These are phyloP conservation scores for Diddensiella santjacobensis DNA, from an alignment of 805 yeast species.

Conservation along the genomic window DNA sequence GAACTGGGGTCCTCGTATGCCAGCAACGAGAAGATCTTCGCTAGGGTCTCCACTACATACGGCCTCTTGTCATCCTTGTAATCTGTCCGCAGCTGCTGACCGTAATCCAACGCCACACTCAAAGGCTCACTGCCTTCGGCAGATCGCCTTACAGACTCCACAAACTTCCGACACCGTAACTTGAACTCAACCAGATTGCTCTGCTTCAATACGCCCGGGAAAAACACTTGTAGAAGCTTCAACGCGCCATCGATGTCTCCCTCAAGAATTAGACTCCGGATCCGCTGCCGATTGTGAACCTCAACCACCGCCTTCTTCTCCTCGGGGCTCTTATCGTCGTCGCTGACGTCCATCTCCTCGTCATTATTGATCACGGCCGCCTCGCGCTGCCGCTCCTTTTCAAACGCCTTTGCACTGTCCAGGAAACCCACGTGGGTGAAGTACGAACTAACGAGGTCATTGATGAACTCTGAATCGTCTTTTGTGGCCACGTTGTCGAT, in stretches of 20 bases:
- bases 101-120: slow-evolving; percentile 38
- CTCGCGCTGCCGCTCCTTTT: slow-evolving; percentile 42
- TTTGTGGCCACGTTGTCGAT: slow-evolving; percentile 15
- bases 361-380: slow-evolving; percentile 14
- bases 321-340: slow-evolving; percentile 18
- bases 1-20: slow-evolving; percentile 50
- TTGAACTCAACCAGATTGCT: slow-evolving; percentile 39
- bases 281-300: slow-evolving; percentile 41
- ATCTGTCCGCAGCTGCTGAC: slow-evolving; percentile 36
- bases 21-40: slow-evolving; percentile 47
- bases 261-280: slow-evolving; percentile 41
- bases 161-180: slow-evolving; percentile 43
- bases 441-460: slow-evolving; percentile 43
- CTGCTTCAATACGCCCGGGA: slow-evolving; percentile 38
- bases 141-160: slow-evolving; percentile 35
- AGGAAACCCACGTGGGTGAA: slow-evolving; percentile 57
- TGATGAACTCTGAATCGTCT: slow-evolving; percentile 27
- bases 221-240: slow-evolving; percentile 36
- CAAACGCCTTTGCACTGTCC: slow-evolving; percentile 51
- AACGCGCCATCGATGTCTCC: slow-evolving; percentile 46
- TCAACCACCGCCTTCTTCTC: slow-evolving; percentile 35
- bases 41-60: slow-evolving; percentile 38
- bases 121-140: slow-evolving; percentile 19
- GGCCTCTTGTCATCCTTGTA: slow-evolving; percentile 32
- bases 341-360: slow-evolving; percentile 15